Base-by-base conservation (phyloP, 805 yeast genomes). In the Candida vartiovaarae region DNA sequence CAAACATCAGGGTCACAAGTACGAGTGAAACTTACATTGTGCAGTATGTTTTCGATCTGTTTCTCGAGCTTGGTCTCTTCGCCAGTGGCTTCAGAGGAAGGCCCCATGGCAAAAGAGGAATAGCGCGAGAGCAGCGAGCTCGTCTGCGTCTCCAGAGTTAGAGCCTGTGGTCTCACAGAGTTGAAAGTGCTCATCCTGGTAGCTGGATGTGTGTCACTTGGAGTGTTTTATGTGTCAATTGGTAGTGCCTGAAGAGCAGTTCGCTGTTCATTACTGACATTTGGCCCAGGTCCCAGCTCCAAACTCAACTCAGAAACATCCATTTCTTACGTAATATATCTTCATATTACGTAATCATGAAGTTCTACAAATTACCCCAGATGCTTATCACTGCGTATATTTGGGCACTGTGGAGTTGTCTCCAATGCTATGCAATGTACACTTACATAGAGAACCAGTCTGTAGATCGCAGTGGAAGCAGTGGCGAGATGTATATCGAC, bases 71-170 rank as follows among this genome's bases (percentile, higher is more conserved):
- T 59, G 20, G 60, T 48, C 56, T 80, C 87, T 34, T 75, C 78
- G 1, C 65, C 65, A 1, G 74, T 63, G 28, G 78, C 65, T 10
- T 70, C 63, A 4, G 76, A 61, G 5, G 76, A 67, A 1, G 80
- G 68, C 1, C 77, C 64, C 42, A 72, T 71, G 11, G 80, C 76
- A 58, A 71, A 76, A 4, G 75, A 65, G 6, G 86, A 76, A 53
- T 71, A 80, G 30, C 67, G 67, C 3, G 78, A 65, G 27, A 83
- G 64, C 25, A 74, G 65, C 1, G 68, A 54, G 41, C 78, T 77
- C 3, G 91, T 73, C 56, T 82, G 84, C 41, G 80, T 76, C 61
- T 91, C 96, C 39, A 82, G 64, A 6, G 79, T 70, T 32, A 89
- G 68, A 1, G 82, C 78, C 55, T 82, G 84, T 28, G 84, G 68